These are phyloP conservation scores for Debaryomyces udenii DNA, from an alignment of 1,139 yeast species.

Conservation along the genomic window DNA sequence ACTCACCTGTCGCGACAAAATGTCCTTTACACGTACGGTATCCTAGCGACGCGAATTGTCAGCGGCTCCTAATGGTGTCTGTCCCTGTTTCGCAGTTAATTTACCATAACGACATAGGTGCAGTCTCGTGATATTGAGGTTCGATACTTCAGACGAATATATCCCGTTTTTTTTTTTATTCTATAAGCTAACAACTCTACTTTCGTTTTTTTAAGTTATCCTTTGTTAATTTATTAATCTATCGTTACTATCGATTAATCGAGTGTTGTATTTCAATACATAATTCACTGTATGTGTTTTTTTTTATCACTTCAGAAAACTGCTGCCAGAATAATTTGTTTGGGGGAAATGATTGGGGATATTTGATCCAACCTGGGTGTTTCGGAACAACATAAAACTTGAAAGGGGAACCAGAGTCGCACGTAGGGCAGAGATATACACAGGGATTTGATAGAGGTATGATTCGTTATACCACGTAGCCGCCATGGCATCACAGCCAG, in stretches of 20 bases:
- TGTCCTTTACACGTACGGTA: conserved; percentile 2
- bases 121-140: conserved; percentile 7
- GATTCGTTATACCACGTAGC: too few species aligned
- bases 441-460: too few species aligned
- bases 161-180: conserved; percentile 8
- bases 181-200: conserved; percentile 1
- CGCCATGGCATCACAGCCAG: too few species aligned
- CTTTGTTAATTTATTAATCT: conserved; percentile 7
- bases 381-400: too few species aligned
- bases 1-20: neutral
- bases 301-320: too few species aligned
- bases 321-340: neutral
- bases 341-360: neutral
- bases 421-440: too few species aligned
- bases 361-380: too few species aligned
- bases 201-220: conserved; percentile 7
- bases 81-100: conserved; percentile 3
- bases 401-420: too few species aligned
- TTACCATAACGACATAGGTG: neutral
- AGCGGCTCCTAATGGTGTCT: neutral
- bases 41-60: conserved; percentile 6
- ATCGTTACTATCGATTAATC: conserved; percentile 9
- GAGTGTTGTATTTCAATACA: conserved; percentile 10
- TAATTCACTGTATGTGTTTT: conserved; percentile 8
- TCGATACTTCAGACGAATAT: conserved; percentile 8